These are phyloP conservation scores for Hanseniaspora vineae DNA, from an alignment of 805 yeast genomes.

Conservation along the genomic window DNA sequence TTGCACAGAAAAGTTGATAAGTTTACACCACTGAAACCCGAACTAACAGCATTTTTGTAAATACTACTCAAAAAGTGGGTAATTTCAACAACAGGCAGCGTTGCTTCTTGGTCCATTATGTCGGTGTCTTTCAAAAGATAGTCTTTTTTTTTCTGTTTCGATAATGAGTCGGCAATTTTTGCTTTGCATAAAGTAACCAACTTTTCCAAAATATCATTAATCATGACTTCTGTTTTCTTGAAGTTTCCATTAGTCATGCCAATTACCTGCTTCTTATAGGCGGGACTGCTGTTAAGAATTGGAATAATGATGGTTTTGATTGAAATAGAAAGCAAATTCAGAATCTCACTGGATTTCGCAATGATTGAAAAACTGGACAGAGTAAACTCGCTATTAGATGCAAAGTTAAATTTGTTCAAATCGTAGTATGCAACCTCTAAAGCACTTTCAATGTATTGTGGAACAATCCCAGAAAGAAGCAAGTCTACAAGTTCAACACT, in stretches of 20 bases:
- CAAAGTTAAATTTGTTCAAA: conserved; percentile 28
- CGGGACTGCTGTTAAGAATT: conserved; percentile 47
- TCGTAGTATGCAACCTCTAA: conserved; percentile 53
- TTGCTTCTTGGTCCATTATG: conserved; percentile 38
- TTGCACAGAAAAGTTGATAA: conserved; percentile 36
- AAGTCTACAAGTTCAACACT: conserved; percentile 57
- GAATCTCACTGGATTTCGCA: conserved; percentile 41
- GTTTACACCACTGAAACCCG: conserved; percentile 34
- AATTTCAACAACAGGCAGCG: conserved; percentile 56
- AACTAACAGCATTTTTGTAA: conserved; percentile 19
- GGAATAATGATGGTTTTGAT: conserved; percentile 68
- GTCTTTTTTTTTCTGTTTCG: conserved; percentile 67
- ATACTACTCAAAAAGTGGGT: conserved; percentile 37
- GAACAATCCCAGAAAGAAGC: conserved; percentile 56
- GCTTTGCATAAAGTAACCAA: conserved; percentile 39
- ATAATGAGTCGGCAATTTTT: conserved; percentile 36
- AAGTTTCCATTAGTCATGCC: conserved; percentile 50
- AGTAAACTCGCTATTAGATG: conserved; percentile 15
- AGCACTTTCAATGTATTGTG: conserved; percentile 60
- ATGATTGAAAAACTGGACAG: conserved; percentile 32
- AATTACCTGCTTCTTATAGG: conserved; percentile 44
- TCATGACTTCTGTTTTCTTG: conserved; percentile 46
- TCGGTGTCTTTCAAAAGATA: conserved; percentile 37
- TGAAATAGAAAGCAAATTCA: conserved; percentile 56
- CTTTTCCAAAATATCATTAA: conserved; percentile 51